These are phyloP conservation scores for Gliomastix tumulicola DNA, from an alignment of 2,329 filamentous ascomycete species.

Conservation along the genomic window DNA sequence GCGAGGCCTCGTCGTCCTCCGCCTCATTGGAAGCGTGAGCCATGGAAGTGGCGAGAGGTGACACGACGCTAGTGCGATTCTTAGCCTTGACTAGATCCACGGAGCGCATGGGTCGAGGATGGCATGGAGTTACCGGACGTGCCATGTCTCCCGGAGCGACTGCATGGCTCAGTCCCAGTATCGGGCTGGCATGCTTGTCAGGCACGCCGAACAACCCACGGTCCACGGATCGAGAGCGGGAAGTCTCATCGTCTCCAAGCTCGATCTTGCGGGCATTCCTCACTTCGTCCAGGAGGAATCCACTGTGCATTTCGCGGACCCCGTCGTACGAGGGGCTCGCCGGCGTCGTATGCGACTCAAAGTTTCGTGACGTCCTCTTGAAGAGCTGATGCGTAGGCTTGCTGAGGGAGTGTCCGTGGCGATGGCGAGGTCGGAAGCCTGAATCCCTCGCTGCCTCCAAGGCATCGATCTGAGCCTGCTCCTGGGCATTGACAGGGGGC, in stretches of 20 bases:
- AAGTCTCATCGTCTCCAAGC: constrained; percentile 32
- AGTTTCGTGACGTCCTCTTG: constrained; percentile 17
- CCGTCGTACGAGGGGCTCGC: constrained; percentile 28
- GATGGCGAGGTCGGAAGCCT: constrained; percentile 5
- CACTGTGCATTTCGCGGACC: constrained; percentile 10
- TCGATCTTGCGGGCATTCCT: constrained; percentile 33
- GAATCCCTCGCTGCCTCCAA: background rate
- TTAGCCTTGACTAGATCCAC: constrained; percentile 26
- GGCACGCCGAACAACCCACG: constrained; percentile 49
- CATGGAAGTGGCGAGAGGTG: constrained; percentile 30
- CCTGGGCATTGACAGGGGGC: constrained; percentile 15
- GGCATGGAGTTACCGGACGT: constrained; percentile 25
- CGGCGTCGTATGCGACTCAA: constrained; percentile 12
- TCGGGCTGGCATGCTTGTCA: constrained; percentile 59
- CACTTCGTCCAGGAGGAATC: constrained; percentile 34
- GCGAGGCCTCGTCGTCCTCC: no score
- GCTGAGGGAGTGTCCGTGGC: constrained; percentile 36
- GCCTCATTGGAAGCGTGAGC: background rate
- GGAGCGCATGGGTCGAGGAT: constrained; percentile 38
- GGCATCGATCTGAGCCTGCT: constrained; percentile 15
- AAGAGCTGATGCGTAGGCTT: constrained; percentile 35
- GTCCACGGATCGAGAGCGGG: constrained; percentile 58
- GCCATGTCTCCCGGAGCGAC: constrained; percentile 55
- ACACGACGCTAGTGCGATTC: constrained; percentile 19
- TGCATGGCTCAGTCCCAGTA: constrained; percentile 55